Evolutionary conservation across 371 early-diverging fungal species (phyloP).

Genomic region (Dichotomocladium elegans): DNA sequence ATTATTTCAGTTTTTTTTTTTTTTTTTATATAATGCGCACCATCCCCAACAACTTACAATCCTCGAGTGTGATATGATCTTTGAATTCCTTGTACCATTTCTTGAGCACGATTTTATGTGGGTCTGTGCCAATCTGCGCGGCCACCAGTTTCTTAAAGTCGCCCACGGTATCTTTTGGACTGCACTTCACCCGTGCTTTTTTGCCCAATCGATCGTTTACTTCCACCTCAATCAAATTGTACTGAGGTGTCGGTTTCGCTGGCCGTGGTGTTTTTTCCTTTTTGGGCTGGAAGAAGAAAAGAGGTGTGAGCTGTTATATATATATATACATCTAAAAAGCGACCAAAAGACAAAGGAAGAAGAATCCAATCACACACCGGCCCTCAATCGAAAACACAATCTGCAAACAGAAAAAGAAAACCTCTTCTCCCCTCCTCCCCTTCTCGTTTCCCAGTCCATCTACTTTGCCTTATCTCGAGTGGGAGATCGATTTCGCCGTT

Average conservation of each 20-base stretch:
- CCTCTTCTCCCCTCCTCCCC: no score
- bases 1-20: background rate
- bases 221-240: constrained; percentile 62
- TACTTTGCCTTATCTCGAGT: no score
- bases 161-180: constrained; percentile 84
- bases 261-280: constrained; percentile 9
- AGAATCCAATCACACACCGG: no score
- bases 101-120: constrained; percentile 88
- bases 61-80: constrained; percentile 91
- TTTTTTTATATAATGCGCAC: background rate
- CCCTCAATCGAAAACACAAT: no score
- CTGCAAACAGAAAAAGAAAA: no score
- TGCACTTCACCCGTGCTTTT: constrained; percentile 86
- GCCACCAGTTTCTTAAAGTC: constrained; percentile 91
- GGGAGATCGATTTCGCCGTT: constrained; percentile 7
- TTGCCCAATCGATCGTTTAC: constrained; percentile 92
- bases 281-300: constrained; percentile 7
- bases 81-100: constrained; percentile 90
- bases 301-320: no score
- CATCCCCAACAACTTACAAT: constrained; percentile 54
- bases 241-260: constrained; percentile 17
- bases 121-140: constrained; percentile 91
- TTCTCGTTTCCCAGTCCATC: no score
- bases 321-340: background rate
- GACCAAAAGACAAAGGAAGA: no score